Percentiles rank a stretch among this genome's conserved stretches.
Evolutionary conservation across 2,329 filamentous ascomycete species (phyloP).

Genomic region (Aspergillus aculeatinus): DNA sequence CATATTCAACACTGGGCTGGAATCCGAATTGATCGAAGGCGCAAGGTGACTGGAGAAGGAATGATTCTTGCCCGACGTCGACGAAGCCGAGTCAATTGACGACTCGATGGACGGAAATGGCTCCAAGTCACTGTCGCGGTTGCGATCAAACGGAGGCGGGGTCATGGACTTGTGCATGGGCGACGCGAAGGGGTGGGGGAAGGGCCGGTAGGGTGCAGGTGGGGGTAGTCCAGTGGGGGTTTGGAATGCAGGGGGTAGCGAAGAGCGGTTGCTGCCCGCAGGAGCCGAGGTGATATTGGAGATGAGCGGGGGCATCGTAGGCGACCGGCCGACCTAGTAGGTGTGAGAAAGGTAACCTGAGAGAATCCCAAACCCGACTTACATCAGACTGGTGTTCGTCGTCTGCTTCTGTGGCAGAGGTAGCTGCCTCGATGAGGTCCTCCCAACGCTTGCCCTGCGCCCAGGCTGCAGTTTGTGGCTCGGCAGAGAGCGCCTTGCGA

Average conservation of each 20-base stretch:
- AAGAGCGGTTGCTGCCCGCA: constrained; percentile 54
- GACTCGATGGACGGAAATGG: constrained; percentile 90
- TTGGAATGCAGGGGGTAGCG: constrained; percentile 62
- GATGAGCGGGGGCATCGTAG: constrained; percentile 41
- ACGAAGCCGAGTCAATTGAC: constrained; percentile 58
- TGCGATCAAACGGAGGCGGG: constrained; percentile 66
- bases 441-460: constrained; percentile 88
- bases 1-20: constrained; percentile 54
- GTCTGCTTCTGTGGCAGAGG: constrained; percentile 85
- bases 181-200: constrained; percentile 72
- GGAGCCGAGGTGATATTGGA: constrained; percentile 41
- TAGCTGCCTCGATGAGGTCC: constrained; percentile 90
- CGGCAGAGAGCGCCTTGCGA: constrained; percentile 81
- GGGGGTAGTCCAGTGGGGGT: constrained; percentile 45
- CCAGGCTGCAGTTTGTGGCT: constrained; percentile 71
- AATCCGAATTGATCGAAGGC: constrained; percentile 69
- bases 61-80: constrained; percentile 62
- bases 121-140: constrained; percentile 60
- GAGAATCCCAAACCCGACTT: constrained; percentile 14
- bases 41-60: constrained; percentile 62
- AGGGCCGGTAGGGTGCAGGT: constrained; percentile 46
- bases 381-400: constrained; percentile 79
- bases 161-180: constrained; percentile 88
- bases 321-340: constrained; percentile 39
- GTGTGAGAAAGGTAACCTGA: constrained; percentile 41